Evolutionary conservation across 805 yeast genomes (phyloP).

Genomic region (Lipomyces chichibuensis): DNA sequence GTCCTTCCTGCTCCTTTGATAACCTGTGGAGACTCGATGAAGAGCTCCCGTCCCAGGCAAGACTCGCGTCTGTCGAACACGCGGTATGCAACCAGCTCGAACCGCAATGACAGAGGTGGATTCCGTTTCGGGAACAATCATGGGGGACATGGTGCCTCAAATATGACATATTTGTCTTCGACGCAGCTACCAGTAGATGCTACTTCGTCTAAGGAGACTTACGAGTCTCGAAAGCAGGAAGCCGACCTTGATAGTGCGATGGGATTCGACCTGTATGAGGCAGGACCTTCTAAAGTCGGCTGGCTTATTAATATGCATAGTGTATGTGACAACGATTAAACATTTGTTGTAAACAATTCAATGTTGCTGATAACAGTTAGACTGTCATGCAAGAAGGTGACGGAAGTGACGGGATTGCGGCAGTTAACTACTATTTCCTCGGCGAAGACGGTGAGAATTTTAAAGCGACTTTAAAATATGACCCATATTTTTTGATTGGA

Average conservation of each 20-base stretch:
- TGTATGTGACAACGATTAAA: conserved; percentile 9
- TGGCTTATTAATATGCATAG: conserved; percentile 93
- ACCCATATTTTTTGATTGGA: conserved; percentile 82
- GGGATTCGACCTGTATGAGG: conserved; percentile 83
- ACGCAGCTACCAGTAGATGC: conserved; percentile 20
- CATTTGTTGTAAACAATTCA: neutral
- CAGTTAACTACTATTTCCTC: conserved; percentile 89
- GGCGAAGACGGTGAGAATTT: conserved; percentile 97
- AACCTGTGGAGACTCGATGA: neutral
- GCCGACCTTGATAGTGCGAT: conserved; percentile 76
- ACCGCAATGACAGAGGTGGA: conserved; percentile 14
- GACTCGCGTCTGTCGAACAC: conserved; percentile 20
- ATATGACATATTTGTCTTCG: neutral
- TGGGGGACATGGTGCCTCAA: neutral
- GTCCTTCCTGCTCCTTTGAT: neutral
- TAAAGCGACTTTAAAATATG: conserved; percentile 78
- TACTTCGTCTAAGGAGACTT: conserved; percentile 10
- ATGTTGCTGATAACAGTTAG: conserved; percentile 21
- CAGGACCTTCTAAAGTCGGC: conserved; percentile 74
- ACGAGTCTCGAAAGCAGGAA: conserved; percentile 14
- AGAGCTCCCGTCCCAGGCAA: conserved; percentile 1
- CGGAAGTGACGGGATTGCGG: conserved; percentile 70
- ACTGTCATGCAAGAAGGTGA: conserved; percentile 57
- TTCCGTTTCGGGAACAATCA: neutral
- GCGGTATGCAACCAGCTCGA: conserved; percentile 11